Conservation (phyloP, 2,329 filamentous ascomycete species). For the Colletotrichum tabaci region DNA sequence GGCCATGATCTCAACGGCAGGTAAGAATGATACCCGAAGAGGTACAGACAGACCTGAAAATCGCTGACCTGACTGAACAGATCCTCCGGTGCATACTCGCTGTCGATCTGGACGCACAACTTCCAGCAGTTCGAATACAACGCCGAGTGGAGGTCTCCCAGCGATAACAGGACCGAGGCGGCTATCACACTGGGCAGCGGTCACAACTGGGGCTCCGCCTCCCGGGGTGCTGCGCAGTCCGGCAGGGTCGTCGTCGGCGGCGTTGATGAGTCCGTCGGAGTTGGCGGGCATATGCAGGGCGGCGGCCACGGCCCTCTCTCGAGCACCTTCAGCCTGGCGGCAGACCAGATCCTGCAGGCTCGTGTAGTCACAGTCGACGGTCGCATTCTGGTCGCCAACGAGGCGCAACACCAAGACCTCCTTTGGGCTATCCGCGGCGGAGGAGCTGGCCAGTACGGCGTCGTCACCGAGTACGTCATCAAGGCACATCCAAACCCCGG, state of each 20-base stretch:
- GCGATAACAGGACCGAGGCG: constrained; percentile 28
- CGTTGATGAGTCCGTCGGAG: constrained; percentile 70
- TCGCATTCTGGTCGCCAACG: constrained; percentile 59
- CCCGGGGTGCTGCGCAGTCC: constrained; percentile 57
- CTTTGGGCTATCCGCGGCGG: constrained; percentile 72
- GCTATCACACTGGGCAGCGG: constrained; percentile 24
- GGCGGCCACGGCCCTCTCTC: constrained; percentile 68
- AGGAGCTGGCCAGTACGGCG: constrained; percentile 66
- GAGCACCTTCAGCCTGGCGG: constrained; percentile 59
- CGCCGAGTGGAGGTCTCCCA: constrained; percentile 22
- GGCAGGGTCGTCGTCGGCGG: constrained; percentile 61
- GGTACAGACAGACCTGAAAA: too few relatives aligned
- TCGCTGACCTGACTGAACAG: constrained; percentile 10
- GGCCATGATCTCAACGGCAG: constrained; percentile 71
- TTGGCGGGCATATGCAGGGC: constrained; percentile 74
- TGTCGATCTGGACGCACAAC: constrained; percentile 43
- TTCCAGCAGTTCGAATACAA: constrained; percentile 32
- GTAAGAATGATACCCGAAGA: constrained; percentile 56
- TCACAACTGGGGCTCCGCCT: constrained; percentile 53
- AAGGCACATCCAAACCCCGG: constrained; percentile 23
- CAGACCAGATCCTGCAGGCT: constrained; percentile 64
- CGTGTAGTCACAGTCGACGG: constrained; percentile 64
- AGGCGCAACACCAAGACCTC: constrained; percentile 63
- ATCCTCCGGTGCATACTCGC: constrained; percentile 43
- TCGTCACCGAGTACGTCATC: constrained; percentile 55